A percentile compares a stretch with the other conserved stretches of the same genome.
phyloP scores from a whole-genome alignment of 2,329 filamentous ascomycete genomes.

The Hypoxylon sp. region DNA sequence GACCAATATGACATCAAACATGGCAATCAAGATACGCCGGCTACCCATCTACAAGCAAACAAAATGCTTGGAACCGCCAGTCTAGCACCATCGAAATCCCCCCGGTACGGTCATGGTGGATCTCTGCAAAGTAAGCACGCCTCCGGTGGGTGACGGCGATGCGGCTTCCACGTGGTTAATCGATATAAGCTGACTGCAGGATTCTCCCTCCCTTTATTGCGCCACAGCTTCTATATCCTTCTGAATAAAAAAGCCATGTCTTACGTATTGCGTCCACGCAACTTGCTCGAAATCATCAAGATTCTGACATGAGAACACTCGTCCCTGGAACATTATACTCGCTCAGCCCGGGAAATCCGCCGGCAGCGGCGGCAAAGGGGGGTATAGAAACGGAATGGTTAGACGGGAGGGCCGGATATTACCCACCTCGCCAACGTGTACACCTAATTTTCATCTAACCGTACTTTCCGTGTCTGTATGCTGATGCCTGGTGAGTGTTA shows the following conservation, averaged over 20 bases:
- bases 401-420: conserved; percentile 7
- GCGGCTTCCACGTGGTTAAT: conserved; percentile 38
- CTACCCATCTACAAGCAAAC: conserved; percentile 7
- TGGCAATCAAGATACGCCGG: neutral
- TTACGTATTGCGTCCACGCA: conserved; percentile 6
- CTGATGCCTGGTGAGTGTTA: conserved; percentile 1
- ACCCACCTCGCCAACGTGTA: neutral
- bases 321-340: neutral
- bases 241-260: conserved; percentile 2
- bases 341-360: conserved; percentile 16
- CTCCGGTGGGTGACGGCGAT: conserved; percentile 26
- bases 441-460: neutral
- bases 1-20: neutral
- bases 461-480: neutral
- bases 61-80: neutral
- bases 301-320: conserved; percentile 15
- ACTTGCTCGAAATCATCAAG: neutral
- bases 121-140: conserved; percentile 22
- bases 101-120: conserved; percentile 9
- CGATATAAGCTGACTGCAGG: conserved; percentile 37
- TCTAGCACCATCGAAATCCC: neutral
- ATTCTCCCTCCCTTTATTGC: conserved; percentile 3
- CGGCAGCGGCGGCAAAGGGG: conserved; percentile 16
- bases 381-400: conserved; percentile 7
- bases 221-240: neutral